Conservation (phyloP, 495 filamentous ascomycete genomes). For the Astrothelium subdiscretum region DNA sequence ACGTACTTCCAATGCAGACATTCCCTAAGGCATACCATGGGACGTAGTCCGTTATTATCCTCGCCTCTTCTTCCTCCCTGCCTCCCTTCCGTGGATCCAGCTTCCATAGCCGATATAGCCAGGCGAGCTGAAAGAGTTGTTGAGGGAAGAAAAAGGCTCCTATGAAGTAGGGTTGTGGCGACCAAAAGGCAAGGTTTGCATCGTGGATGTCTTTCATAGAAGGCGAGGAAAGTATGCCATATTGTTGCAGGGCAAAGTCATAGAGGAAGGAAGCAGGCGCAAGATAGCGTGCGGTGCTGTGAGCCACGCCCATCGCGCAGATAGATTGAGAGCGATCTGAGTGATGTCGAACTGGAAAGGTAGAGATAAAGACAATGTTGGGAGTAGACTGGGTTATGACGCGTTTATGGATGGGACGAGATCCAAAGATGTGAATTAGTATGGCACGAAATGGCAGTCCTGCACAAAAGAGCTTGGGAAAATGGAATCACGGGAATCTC, state of each 20-base stretch:
- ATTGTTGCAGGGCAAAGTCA: conserved; percentile 38
- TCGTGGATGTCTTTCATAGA: conserved; percentile 43
- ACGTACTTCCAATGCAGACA: conserved; percentile 38
- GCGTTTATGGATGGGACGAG: background rate
- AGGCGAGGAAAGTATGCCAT: conserved; percentile 32
- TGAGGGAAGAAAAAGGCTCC: conserved; percentile 44
- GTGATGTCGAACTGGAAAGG: background rate
- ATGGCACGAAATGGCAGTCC: background rate
- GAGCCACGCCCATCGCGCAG: conserved; percentile 21
- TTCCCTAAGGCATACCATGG: conserved; percentile 40
- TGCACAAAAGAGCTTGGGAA: background rate
- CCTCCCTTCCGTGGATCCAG: conserved; percentile 26
- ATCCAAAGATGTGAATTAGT: background rate
- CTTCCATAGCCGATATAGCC: conserved; percentile 38
- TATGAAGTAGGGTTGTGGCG: conserved; percentile 41
- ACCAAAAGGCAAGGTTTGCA: conserved; percentile 39
- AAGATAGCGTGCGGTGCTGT: conserved; percentile 20
- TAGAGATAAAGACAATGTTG: background rate
- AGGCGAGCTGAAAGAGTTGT: conserved; percentile 40
- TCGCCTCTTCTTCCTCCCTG: conserved; percentile 21
- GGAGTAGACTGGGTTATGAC: background rate
- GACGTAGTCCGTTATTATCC: conserved; percentile 33
- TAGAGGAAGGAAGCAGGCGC: conserved; percentile 37
- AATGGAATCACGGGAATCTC: background rate
- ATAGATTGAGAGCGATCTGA: background rate